These are phyloP conservation scores for Yamadazyma membranifaciens DNA, from an alignment of 1,139 yeast genomes.

Conservation along the genomic window DNA sequence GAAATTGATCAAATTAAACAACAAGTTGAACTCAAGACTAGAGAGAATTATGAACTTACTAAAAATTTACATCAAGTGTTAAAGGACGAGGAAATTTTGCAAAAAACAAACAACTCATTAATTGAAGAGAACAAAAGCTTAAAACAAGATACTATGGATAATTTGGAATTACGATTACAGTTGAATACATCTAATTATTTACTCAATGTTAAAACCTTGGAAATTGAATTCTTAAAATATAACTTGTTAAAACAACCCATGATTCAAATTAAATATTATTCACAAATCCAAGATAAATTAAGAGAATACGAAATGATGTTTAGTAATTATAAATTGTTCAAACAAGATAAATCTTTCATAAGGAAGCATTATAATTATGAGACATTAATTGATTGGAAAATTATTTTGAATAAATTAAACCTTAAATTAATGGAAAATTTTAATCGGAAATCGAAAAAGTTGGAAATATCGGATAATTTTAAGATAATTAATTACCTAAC, in stretches of 20 bases:
- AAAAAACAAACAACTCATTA: slow-evolving; percentile 7
- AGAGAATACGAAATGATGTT: slow-evolving; percentile 10
- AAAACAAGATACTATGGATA: slow-evolving; percentile 9
- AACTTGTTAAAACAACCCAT: slow-evolving; percentile 10
- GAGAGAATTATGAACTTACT: slow-evolving; percentile 2
- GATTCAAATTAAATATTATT: slow-evolving; percentile 11
- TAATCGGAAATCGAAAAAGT: slow-evolving; percentile 7
- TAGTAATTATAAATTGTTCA: slow-evolving; percentile 9
- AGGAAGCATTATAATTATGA: slow-evolving; percentile 11
- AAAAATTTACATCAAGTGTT: not conserved
- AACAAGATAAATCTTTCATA: slow-evolving; percentile 8
- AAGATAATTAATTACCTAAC: slow-evolving; percentile 8
- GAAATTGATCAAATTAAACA: not conserved
- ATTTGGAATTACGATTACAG: slow-evolving; percentile 8
- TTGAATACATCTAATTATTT: slow-evolving; percentile 11
- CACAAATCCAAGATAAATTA: slow-evolving; percentile 11
- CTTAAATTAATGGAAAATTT: slow-evolving; percentile 12
- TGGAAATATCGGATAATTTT: not conserved
- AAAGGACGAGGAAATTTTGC: slow-evolving; percentile 4
- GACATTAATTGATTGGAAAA: slow-evolving; percentile 12
- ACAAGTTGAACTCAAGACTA: not conserved
- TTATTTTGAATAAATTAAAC: slow-evolving; percentile 12
- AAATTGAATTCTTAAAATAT: slow-evolving; percentile 10
- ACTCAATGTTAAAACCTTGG: slow-evolving; percentile 9
- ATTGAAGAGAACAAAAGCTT: slow-evolving; percentile 8